Conservation (phyloP, 2,329 filamentous ascomycete genomes). For the Lasiodiplodia hormozganensis region DNA sequence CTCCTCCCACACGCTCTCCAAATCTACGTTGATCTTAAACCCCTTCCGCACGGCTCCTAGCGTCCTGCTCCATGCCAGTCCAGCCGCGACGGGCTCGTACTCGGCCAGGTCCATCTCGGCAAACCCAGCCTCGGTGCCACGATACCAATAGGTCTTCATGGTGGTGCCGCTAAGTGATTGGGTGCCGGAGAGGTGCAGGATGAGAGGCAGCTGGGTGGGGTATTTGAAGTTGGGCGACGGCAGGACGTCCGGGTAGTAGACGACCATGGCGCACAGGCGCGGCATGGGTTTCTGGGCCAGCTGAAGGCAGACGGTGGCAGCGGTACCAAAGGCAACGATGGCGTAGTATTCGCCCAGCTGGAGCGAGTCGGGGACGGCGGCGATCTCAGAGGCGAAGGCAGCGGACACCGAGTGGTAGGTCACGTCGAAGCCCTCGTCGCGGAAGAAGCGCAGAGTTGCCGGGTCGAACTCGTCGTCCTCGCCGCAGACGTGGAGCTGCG, state of each 20-base stretch:
- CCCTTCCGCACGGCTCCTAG: constrained; percentile 46
- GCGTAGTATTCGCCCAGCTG: constrained; percentile 46
- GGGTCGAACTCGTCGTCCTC: constrained; percentile 47
- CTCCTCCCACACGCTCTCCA: constrained; percentile 42
- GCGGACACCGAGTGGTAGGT: constrained; percentile 45
- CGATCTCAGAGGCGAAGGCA: constrained; percentile 42
- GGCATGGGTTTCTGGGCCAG: constrained; percentile 49
- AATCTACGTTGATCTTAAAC: constrained; percentile 45
- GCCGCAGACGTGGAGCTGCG: constrained; percentile 49
- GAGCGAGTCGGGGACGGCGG: constrained; percentile 48
- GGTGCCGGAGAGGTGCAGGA: constrained; percentile 50
- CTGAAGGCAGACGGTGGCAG: constrained; percentile 50
- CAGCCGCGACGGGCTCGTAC: constrained; percentile 50
- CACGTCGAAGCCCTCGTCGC: constrained; percentile 46
- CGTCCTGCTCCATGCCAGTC: constrained; percentile 52
- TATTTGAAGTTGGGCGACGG: constrained; percentile 47
- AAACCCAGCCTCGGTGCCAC: constrained; percentile 47
- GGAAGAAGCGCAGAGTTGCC: constrained; percentile 36
- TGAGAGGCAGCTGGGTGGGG: constrained; percentile 46
- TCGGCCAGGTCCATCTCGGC: constrained; percentile 49
- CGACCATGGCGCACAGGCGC: constrained; percentile 49
- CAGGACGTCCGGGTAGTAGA: constrained; percentile 52
- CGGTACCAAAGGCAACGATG: constrained; percentile 49
- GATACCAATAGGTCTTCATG: constrained; percentile 50
- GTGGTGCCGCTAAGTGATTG: constrained; percentile 46